Conservation (phyloP, 805 yeast species). For the Teunomyces aglyptinius region DNA sequence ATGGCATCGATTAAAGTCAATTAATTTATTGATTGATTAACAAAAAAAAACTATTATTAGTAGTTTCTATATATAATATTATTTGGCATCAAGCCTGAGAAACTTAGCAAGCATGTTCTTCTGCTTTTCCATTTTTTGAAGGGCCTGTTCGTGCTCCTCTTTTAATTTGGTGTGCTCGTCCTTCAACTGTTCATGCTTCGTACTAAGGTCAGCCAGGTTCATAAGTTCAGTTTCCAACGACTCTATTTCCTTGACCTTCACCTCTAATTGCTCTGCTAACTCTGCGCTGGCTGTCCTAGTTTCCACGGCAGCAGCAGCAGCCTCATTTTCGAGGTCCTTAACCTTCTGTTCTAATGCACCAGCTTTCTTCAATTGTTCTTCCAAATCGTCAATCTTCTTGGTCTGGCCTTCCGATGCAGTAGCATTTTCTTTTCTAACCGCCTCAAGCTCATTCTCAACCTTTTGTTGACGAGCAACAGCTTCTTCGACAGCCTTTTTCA, state of each 20-base stretch:
- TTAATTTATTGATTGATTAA: too few species aligned
- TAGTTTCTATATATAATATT: not conserved
- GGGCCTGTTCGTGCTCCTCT: not conserved
- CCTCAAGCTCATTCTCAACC: too few species aligned
- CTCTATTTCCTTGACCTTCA: not conserved
- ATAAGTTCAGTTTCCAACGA: constrained; percentile 1
- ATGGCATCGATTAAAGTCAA: not conserved
- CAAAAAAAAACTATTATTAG: too few species aligned
- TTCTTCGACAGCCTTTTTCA: not conserved
- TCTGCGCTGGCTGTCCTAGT: not conserved
- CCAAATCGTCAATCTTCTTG: not conserved
- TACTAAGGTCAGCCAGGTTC: not conserved
- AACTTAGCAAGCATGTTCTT: not conserved
- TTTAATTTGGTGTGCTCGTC: not conserved
- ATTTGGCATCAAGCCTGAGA: not conserved
- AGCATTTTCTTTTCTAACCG: not conserved
- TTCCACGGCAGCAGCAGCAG: not conserved
- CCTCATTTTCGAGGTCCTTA: constrained; percentile 5
- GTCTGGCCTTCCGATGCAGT: not conserved
- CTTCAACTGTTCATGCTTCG: not conserved
- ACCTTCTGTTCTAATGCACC: not conserved
- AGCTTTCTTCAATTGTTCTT: constrained; percentile 3
- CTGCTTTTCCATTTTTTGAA: not conserved
- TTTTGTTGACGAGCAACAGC: too few species aligned
- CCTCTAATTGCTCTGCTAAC: not conserved